These are phyloP conservation scores for Scheffersomyces coipomensis DNA, from an alignment of 805 yeast genomes.

Conservation along the genomic window DNA sequence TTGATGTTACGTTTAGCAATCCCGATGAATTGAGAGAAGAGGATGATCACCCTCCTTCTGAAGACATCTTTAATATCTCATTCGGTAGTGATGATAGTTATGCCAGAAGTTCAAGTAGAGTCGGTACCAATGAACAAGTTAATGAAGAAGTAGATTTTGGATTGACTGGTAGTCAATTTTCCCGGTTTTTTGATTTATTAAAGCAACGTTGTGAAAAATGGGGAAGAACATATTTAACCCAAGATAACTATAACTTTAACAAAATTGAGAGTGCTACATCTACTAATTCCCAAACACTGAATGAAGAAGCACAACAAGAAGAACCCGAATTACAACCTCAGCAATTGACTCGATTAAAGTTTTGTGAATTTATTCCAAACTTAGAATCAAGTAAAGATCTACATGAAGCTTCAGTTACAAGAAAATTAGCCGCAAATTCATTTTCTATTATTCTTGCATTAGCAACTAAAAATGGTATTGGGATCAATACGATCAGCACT, in stretches of 20 bases:
- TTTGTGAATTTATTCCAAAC: constrained; percentile 16
- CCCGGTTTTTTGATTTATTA: constrained; percentile 10
- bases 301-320: background rate
- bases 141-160: background rate
- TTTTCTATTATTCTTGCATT: constrained; percentile 25
- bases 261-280: too few relatives aligned
- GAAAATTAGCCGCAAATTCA: constrained; percentile 25
- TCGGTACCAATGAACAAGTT: background rate
- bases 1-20: background rate
- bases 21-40: background rate
- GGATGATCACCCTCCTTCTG: background rate
- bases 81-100: constrained; percentile 2
- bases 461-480: constrained; percentile 16
- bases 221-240: background rate
- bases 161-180: constrained; percentile 6
- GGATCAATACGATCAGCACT: background rate
- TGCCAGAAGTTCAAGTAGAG: background rate
- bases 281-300: too few relatives aligned
- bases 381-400: constrained; percentile 5
- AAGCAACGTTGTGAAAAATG: constrained; percentile 1
- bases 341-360: constrained; percentile 7
- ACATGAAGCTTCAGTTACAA: constrained; percentile 13
- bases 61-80: background rate
- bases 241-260: too few relatives aligned
- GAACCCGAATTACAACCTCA: background rate